Base-by-base conservation (phyloP, 495 filamentous ascomycete species). In the Penicillium silybi region DNA sequence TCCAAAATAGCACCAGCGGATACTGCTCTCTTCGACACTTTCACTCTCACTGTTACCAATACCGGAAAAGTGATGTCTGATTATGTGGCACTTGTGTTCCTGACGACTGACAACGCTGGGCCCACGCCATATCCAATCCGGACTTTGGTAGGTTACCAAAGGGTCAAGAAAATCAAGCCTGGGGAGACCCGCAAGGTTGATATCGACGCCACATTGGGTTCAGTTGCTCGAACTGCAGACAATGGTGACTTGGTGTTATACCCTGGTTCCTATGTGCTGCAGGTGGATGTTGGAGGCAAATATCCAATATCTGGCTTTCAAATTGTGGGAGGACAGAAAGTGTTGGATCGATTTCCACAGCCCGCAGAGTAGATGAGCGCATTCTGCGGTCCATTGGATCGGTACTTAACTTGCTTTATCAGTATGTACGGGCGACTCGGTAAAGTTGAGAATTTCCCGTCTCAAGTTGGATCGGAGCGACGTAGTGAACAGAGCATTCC, bases 101-200 rank as follows among this genome's bases (percentile, higher is more conserved):
- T 80, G 22, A 57, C 71, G 2, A 73, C 70, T 7, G 62, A 69
- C 10, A 71, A 70, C 27, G 48, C 53, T 4, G 83, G 82, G 0
- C 82, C 81, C 0, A 50, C 52, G 41, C 82, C 82, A 16, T 71
- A 78, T 56, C 81, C 83, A 11, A 73, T 75, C 57, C 84, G 83
- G 66, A 70, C 70, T 32, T 67, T 85, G 4, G 79, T 76, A 1
- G 68, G 74, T 3, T 86, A 83, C 50, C 61, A 62, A 17, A 68
- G 83, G 18, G 48, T 80, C 16, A 65, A 65, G 35, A 58, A 55
- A 2, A 62, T 86, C 37, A 44, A 57, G 17, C 58, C 73, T 3
- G 73, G 73, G 1, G 48, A 63, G 20, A 63, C 58, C 6, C 49
- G 41, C 15, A 67, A 48, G 0, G 72, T 67, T 6, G 52, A 46